Base-by-base conservation (phyloP, 805 yeast species). In the Torulaspora indica region DNA sequence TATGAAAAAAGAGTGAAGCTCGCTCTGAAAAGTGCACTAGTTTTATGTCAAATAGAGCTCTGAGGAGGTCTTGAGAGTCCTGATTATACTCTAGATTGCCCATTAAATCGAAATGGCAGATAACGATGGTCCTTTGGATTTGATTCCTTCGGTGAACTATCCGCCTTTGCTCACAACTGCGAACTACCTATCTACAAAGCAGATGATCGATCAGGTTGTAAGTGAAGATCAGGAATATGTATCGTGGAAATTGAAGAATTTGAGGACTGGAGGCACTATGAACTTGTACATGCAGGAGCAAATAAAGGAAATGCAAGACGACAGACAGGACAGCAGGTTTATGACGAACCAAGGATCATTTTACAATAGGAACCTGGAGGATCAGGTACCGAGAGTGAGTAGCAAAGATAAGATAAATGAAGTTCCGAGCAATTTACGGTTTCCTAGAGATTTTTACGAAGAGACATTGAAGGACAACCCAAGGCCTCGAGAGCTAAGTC, bases 161-260 rank as follows among this genome's bases (percentile, higher is more conserved):
- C 60, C 57, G 14, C 63, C 66, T 6, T 32, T 55, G 2, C 29
- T 63, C 8, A 61, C 66, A 1, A 47, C 46, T 22, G 54, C 59
- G 8, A 61, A 62, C 39, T 63, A 63, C 45, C 45, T 54, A 35
- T 49, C 60, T 1, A 58, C 57, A 1, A 63, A 61, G 38, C 61
- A 62, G 33, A 56, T 61, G 60, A 60, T 63, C 10, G 55, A 57
- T 25, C 68, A 63, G 42, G 60, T 62, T 0, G 40, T 62, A 8
- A 60, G 58, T 38, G 68, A 63, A 43, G 68, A 62, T 39, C 63
- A 62, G 35, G 68, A 63, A 27, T 62, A 63, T 40, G 62, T 61
- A 3, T 43, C 56, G 1, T 61, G 67, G 66, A 62, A 62, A 40
- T 39, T 58, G 17, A 56, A 59, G 36, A 58, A 53, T 35, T 41